Conservation (phyloP, 306 rosid genomes). For the Senna siamea region DNA sequence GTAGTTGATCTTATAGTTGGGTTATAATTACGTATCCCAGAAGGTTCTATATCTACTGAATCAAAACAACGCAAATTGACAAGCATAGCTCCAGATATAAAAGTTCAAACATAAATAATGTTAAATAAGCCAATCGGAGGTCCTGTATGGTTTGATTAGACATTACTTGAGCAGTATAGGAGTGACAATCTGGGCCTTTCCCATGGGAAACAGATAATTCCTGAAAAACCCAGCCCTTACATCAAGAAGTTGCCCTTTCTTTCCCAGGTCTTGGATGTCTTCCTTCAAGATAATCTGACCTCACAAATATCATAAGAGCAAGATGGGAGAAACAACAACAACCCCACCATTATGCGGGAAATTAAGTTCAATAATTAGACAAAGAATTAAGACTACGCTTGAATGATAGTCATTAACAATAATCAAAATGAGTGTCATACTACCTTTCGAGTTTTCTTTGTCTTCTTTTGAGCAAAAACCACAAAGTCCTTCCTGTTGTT, state of each 20-base stretch:
- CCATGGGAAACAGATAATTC: conserved; percentile 74
- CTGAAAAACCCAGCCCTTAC: conserved; percentile 84
- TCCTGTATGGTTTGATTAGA: conserved; percentile 26
- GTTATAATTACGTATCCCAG: neutral
- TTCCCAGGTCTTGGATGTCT: conserved; percentile 70
- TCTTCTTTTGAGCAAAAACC: conserved; percentile 78
- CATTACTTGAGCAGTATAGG: conserved; percentile 80
- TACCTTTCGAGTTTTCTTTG: conserved; percentile 82
- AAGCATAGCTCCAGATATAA: conserved; percentile 15
- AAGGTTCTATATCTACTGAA: neutral
- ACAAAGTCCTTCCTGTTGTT: conserved; percentile 40
- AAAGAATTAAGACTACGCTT: neutral
- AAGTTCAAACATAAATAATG: neutral
- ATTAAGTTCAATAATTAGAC: neutral
- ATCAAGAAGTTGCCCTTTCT: conserved; percentile 74
- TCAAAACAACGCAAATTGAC: conserved; percentile 24
- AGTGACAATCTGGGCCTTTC: conserved; percentile 87
- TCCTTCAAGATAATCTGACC: conserved; percentile 85
- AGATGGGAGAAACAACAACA: too few relatives aligned
- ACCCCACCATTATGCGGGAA: conserved; percentile 10
- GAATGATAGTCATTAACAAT: neutral
- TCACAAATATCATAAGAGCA: too few relatives aligned
- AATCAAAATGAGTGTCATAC: too few relatives aligned
- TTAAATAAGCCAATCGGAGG: neutral
- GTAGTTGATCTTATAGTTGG: neutral